phyloP scores from a whole-genome alignment of 257 asterid genomes.

The Solanum microdontum region DNA sequence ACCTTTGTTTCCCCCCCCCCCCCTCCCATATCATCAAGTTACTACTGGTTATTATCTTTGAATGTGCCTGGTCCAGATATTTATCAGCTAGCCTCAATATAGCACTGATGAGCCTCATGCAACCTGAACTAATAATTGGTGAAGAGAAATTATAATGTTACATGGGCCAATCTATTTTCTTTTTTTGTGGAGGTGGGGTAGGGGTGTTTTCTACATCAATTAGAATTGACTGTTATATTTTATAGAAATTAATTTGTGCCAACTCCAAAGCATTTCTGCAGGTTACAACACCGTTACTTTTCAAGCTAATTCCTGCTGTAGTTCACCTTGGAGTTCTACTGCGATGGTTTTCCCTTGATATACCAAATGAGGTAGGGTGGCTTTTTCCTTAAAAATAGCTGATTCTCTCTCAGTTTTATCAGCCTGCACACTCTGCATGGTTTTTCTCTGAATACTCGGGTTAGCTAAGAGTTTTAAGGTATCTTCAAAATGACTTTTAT shows the following conservation, averaged over 20 bases:
- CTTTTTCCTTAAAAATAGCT: not conserved
- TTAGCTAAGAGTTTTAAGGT: conserved; percentile 26
- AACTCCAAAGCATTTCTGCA: conserved; percentile 20
- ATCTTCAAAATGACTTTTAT: conserved; percentile 30
- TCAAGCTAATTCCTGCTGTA: conserved; percentile 76
- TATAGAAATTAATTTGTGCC: not conserved
- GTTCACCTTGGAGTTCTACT: conserved; percentile 65
- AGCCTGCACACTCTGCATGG: conserved; percentile 3
- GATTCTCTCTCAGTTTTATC: not conserved
- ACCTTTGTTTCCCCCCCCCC: no score
- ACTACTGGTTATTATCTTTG: not conserved
- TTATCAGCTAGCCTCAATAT: not conserved
- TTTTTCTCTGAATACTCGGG: conserved; percentile 10
- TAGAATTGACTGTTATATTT: not conserved
- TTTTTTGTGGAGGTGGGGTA: not conserved
- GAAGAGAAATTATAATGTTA: not conserved
- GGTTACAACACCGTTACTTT: conserved; percentile 77
- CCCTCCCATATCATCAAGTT: not conserved
- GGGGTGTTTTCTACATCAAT: not conserved
- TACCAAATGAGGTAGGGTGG: conserved; percentile 58
- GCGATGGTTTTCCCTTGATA: conserved; percentile 65
- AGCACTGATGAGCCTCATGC: not conserved
- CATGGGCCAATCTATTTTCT: not conserved
- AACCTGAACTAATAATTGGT: not conserved
- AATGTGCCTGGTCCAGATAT: not conserved